phyloP scores from a whole-genome alignment of 495 filamentous ascomycete species.

The Tetracladium marchalianum region DNA sequence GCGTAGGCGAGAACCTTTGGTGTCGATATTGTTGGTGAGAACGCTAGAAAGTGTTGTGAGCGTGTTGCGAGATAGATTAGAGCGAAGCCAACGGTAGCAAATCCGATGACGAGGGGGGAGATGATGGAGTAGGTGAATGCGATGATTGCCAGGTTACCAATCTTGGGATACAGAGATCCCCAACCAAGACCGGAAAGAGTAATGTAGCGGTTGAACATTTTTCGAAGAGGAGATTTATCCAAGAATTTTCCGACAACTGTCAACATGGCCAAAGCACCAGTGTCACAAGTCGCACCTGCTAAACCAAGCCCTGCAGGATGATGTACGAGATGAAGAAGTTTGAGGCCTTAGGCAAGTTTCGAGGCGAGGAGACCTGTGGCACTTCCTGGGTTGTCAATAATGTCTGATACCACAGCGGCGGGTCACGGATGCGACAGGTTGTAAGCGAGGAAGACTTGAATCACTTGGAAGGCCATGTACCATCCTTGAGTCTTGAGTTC shows the following conservation, averaged over 20 bases:
- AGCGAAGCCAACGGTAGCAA: slow-evolving; percentile 71
- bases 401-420: slow-evolving; percentile 49
- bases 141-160: slow-evolving; percentile 80
- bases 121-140: slow-evolving; percentile 86
- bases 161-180: slow-evolving; percentile 82
- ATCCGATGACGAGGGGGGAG: slow-evolving; percentile 80
- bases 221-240: slow-evolving; percentile 43
- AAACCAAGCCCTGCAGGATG: slow-evolving; percentile 83
- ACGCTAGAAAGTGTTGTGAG: slow-evolving; percentile 93
- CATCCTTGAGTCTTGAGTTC: slow-evolving; percentile 80
- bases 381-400: slow-evolving; percentile 50
- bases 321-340: slow-evolving; percentile 97
- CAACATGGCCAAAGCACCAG: slow-evolving; percentile 66
- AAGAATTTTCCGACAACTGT: slow-evolving; percentile 63
- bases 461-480: slow-evolving; percentile 90
- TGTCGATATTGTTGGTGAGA: slow-evolving; percentile 74
- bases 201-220: slow-evolving; percentile 48
- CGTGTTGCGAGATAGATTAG: slow-evolving; percentile 89
- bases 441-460: slow-evolving; percentile 91
- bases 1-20: slow-evolving; percentile 80
- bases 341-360: slow-evolving; percentile 68
- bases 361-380: slow-evolving; percentile 61
- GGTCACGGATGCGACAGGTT: slow-evolving; percentile 75
- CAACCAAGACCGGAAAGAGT: slow-evolving; percentile 56
- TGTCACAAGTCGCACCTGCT: slow-evolving; percentile 62